Percentiles rank a stretch among this genome's conserved stretches.
Conservation (phyloP, 2,329 filamentous ascomycete genomes). For the Aspergillus udagawae region DNA sequence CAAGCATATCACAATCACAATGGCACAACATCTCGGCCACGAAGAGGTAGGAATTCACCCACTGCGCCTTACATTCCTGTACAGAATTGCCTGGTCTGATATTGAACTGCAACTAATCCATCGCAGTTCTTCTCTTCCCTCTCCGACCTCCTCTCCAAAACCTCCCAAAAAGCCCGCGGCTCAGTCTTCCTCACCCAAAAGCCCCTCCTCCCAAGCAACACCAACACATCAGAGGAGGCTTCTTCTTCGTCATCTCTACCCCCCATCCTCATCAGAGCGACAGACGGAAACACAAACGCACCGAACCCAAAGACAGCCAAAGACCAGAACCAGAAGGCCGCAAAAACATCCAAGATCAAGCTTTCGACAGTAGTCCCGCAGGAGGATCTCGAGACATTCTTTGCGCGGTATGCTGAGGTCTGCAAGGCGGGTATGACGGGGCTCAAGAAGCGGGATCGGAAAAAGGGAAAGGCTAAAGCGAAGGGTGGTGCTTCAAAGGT, state of each 20-base stretch:
- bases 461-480: conserved; percentile 70
- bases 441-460: conserved; percentile 88
- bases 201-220: conserved; percentile 22
- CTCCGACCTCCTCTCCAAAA: conserved; percentile 35
- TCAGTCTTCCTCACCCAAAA: conserved; percentile 45
- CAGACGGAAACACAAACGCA: conserved; percentile 65
- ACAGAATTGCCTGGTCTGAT: background rate
- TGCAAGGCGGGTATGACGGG: conserved; percentile 86
- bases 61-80: background rate
- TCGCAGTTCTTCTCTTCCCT: conserved; percentile 42
- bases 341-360: conserved; percentile 63
- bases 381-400: conserved; percentile 75
- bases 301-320: conserved; percentile 34
- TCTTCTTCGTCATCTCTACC: conserved; percentile 62
- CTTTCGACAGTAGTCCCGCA: conserved; percentile 78
- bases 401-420: conserved; percentile 77
- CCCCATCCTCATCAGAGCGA: conserved; percentile 76
- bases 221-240: conserved; percentile 22
- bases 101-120: conserved; percentile 1
- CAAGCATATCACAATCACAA: conserved; percentile 6
- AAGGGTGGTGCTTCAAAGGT: conserved; percentile 30
- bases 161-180: conserved; percentile 38
- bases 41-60: conserved; percentile 35
- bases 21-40: conserved; percentile 36
- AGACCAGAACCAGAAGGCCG: conserved; percentile 37